These are phyloP conservation scores for Salix caprea DNA, from an alignment of 345 rosid species.

Conservation along the genomic window DNA sequence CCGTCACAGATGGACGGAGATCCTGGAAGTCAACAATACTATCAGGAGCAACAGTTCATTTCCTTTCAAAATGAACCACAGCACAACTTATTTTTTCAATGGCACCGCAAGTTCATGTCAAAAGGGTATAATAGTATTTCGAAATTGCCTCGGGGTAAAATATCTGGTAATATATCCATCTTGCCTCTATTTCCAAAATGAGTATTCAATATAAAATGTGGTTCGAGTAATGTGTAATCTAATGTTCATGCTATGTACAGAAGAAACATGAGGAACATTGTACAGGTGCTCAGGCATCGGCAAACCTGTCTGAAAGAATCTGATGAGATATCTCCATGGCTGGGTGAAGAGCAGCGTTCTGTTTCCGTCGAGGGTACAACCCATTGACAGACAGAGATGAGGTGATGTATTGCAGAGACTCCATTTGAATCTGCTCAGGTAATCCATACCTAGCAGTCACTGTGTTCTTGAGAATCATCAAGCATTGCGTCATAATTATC, in stretches of 20 bases:
- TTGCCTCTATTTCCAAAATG: too few relatives aligned
- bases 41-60: too few relatives aligned
- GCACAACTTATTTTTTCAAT: too few relatives aligned
- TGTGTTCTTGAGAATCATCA: constrained; percentile 7
- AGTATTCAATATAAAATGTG: too few relatives aligned
- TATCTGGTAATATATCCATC: too few relatives aligned
- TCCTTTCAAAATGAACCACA: too few relatives aligned
- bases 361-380: constrained; percentile 2
- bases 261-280: constrained; percentile 2
- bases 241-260: constrained; percentile 15
- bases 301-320: neutral
- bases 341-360: constrained; percentile 2
- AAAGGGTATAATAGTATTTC: too few relatives aligned
- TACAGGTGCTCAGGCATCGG: neutral
- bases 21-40: too few relatives aligned
- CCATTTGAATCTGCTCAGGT: constrained; percentile 3
- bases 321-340: neutral
- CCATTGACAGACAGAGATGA: constrained; percentile 3
- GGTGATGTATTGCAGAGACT: neutral
- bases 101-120: too few relatives aligned
- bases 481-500: neutral
- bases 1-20: too few relatives aligned
- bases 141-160: too few relatives aligned
- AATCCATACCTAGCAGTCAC: constrained; percentile 1
- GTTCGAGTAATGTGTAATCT: too few relatives aligned